Evolutionary conservation across 176 grass and related monocot species (phyloP).

Genomic region (Triticum aestivum): DNA sequence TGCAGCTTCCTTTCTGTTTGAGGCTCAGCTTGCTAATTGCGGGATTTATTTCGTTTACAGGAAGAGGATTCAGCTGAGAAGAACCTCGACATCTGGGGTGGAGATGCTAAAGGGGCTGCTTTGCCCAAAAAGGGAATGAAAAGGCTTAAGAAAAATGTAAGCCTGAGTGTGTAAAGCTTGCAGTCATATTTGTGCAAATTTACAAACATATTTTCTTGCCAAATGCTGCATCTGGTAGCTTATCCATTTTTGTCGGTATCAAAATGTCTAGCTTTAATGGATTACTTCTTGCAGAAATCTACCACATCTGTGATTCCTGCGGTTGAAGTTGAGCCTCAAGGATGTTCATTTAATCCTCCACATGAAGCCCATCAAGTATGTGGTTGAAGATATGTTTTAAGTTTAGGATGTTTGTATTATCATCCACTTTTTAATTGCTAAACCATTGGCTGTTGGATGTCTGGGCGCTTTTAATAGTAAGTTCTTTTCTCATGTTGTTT

Average conservation of each 20-base stretch:
- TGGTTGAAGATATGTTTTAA: conserved; percentile 3
- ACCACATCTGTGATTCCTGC: conserved; percentile 58
- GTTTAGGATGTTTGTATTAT: not conserved
- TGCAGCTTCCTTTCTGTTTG: not conserved
- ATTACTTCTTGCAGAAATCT: conserved; percentile 46
- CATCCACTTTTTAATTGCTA: not conserved
- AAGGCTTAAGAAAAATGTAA: not conserved
- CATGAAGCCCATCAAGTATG: conserved; percentile 84
- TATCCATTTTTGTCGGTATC: not conserved
- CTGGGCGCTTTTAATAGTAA: not conserved
- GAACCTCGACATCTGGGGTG: conserved; percentile 71
- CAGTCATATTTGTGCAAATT: not conserved
- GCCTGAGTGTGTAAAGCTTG: not conserved
- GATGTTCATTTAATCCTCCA: conserved; percentile 95
- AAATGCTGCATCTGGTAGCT: conserved; percentile 1
- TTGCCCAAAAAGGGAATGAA: conserved; percentile 57
- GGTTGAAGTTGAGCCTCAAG: conserved; percentile 79
- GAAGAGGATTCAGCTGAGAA: conserved; percentile 41
- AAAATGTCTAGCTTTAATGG: not conserved
- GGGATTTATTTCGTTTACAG: conserved; percentile 11
- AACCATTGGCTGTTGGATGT: not conserved
- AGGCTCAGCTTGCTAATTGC: conserved; percentile 20
- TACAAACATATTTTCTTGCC: not conserved
- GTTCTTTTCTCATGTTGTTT: not conserved
- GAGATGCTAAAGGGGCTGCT: conserved; percentile 23